Evolutionary conservation across 2,329 filamentous ascomycete genomes (phyloP).

Genomic region (Fusarium protoensiforme): DNA sequence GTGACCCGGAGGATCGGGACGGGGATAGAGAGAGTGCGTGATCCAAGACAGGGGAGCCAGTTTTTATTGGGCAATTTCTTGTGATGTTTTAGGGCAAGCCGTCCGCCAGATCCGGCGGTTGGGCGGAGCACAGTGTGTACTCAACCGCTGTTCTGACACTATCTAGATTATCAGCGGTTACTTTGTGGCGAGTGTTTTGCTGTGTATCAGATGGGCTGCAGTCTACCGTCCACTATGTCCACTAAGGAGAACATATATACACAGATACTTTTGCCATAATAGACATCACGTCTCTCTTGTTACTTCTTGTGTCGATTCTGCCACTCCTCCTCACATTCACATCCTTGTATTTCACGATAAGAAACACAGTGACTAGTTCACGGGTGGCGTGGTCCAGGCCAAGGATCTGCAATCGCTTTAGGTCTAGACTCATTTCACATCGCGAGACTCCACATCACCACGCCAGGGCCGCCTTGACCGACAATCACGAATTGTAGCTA

Average conservation of each 20-base stretch:
- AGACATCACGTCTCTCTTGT: background rate
- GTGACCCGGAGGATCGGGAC: conserved; percentile 5
- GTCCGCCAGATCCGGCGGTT: conserved; percentile 2
- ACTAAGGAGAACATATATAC: background rate
- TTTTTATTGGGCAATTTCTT: conserved; percentile 4
- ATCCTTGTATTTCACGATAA: background rate
- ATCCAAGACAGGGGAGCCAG: background rate
- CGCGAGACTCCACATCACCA: background rate
- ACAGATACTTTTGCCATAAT: background rate
- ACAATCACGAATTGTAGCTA: background rate
- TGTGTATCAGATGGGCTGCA: no score
- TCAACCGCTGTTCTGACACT: background rate
- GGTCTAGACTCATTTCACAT: background rate
- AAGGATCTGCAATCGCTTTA: background rate
- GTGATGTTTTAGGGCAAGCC: background rate
- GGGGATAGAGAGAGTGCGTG: background rate
- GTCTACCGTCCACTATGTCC: background rate
- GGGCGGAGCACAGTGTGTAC: background rate
- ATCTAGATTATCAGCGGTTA: background rate
- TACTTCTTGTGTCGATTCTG: background rate
- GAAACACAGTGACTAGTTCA: background rate
- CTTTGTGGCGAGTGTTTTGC: background rate
- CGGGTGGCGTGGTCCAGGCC: background rate
- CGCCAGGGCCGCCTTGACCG: background rate
- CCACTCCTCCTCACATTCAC: background rate